Percentiles rank a stretch among this genome's conserved stretches.
phyloP scores from a whole-genome alignment of 2,329 filamentous ascomycete genomes.

The Hymenoscyphus scutula region DNA sequence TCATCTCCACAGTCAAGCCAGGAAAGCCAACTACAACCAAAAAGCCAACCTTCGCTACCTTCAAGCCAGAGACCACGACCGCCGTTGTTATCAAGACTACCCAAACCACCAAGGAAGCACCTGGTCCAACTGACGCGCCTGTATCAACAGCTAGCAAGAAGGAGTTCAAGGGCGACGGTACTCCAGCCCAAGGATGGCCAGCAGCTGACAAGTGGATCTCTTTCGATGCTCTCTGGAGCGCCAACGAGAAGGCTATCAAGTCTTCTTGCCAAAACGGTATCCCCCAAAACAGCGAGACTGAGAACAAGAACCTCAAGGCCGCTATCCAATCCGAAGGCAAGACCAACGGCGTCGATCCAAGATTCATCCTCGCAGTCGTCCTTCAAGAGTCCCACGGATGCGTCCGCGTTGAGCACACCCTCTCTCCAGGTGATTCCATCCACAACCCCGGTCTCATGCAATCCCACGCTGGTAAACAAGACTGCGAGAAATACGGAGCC shows the following conservation, averaged over 20 bases:
- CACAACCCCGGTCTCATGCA: conserved; percentile 31
- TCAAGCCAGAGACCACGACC: background rate
- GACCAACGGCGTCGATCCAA: conserved; percentile 29
- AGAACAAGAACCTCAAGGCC: conserved; percentile 10
- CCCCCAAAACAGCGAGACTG: conserved; percentile 5
- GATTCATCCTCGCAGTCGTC: conserved; percentile 36
- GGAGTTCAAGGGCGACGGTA: conserved; percentile 11
- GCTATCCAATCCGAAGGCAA: conserved; percentile 12
- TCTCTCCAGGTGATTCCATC: conserved; percentile 6
- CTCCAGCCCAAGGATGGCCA: conserved; percentile 12
- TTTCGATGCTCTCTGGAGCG: conserved; percentile 9
- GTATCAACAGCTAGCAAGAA: background rate
- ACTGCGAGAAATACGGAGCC: background rate
- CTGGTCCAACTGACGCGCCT: background rate
- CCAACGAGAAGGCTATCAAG: background rate
- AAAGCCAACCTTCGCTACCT: background rate
- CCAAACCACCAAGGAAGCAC: background rate
- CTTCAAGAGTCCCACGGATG: conserved; percentile 36
- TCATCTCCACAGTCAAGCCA: background rate
- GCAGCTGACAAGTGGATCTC: conserved; percentile 8
- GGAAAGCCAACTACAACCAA: background rate
- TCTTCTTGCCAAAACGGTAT: background rate
- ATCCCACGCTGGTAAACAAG: conserved; percentile 12
- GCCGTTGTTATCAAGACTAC: background rate
- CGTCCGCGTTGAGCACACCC: conserved; percentile 21